A percentile compares a stretch with the other conserved stretches of the same genome.
Evolutionary conservation across 805 yeast species (phyloP).

Genomic region (Kodamaea lidongshanica): DNA sequence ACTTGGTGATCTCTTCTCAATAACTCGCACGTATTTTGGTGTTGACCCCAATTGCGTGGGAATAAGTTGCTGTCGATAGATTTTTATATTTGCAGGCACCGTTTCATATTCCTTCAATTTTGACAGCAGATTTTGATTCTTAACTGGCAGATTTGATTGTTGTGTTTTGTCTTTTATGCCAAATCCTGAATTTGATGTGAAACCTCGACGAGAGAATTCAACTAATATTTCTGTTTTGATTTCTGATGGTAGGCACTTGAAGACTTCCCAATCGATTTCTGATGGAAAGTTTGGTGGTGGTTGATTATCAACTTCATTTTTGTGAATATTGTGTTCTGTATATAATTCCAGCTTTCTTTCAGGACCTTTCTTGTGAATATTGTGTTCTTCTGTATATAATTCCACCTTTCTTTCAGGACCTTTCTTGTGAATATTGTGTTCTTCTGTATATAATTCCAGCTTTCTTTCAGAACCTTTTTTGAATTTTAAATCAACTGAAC

Average conservation of each 20-base stretch:
- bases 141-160: too few species aligned
- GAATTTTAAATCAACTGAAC: too few species aligned
- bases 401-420: slow-evolving; percentile 9
- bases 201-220: slow-evolving; percentile 45
- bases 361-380: too few species aligned
- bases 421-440: slow-evolving; percentile 21
- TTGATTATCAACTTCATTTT: slow-evolving; percentile 4
- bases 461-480: neutral
- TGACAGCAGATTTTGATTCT: too few species aligned
- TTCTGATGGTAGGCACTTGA: slow-evolving; percentile 58
- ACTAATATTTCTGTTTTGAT: slow-evolving; percentile 55
- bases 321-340: slow-evolving; percentile 12
- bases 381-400: too few species aligned
- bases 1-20: slow-evolving; percentile 26
- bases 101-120: too few species aligned
- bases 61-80: slow-evolving; percentile 31
- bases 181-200: too few species aligned
- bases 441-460: too few species aligned
- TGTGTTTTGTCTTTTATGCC: too few species aligned
- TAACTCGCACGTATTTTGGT: slow-evolving; percentile 26
- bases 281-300: slow-evolving; percentile 4
- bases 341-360: too few species aligned
- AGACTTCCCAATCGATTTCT: slow-evolving; percentile 59
- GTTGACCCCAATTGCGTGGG: slow-evolving; percentile 26
- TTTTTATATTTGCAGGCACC: slow-evolving; percentile 13